These are phyloP conservation scores for Epicoccum nigrum DNA, from an alignment of 2,329 filamentous ascomycete species.

Conservation along the genomic window DNA sequence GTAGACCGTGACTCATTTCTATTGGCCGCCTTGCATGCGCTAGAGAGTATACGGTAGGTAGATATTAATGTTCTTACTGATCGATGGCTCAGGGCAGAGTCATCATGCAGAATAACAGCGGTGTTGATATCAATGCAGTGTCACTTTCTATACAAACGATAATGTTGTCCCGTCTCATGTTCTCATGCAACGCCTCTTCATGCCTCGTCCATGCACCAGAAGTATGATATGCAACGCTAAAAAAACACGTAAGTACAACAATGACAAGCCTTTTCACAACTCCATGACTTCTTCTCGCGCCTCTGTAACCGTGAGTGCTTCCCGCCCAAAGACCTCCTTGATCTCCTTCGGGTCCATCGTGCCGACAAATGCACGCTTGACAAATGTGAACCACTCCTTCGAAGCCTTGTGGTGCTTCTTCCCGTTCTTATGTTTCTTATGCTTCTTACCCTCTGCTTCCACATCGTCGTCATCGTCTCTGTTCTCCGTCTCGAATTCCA, in stretches of 20 bases:
- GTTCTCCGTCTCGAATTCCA: conserved; percentile 28
- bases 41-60: conserved; percentile 16
- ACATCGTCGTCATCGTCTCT: conserved; percentile 35
- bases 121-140: neutral
- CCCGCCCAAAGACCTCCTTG: conserved; percentile 44
- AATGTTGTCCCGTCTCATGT: neutral
- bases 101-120: neutral
- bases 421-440: conserved; percentile 60
- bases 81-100: neutral
- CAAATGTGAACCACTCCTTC: conserved; percentile 78
- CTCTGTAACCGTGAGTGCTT: neutral
- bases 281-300: conserved; percentile 27
- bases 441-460: conserved; percentile 45
- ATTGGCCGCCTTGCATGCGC: conserved; percentile 10
- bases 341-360: conserved; percentile 72
- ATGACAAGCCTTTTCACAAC: conserved; percentile 16
- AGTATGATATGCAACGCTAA: conserved; percentile 17
- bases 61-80: neutral
- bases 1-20: conserved; percentile 10
- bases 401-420: conserved; percentile 58
- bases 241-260: conserved; percentile 2
- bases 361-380: conserved; percentile 78
- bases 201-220: conserved; percentile 3
- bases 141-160: neutral
- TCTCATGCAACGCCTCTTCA: conserved; percentile 9